These are phyloP conservation scores for Fusarium solani-melongenae DNA, from an alignment of 2,329 filamentous ascomycete genomes.

Conservation along the genomic window DNA sequence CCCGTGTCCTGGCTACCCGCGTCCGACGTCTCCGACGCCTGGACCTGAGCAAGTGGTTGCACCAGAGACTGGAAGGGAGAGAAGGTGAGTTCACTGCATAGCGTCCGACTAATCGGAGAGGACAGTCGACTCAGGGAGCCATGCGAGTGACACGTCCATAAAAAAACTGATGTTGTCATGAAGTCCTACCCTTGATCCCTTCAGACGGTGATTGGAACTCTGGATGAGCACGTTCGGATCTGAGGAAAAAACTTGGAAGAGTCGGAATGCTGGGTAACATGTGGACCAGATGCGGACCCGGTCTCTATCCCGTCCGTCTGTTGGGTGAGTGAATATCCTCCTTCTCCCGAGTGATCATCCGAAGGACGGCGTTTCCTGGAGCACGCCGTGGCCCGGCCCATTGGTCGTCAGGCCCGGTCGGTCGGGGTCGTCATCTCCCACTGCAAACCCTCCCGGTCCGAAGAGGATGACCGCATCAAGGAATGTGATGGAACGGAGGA, in stretches of 20 bases:
- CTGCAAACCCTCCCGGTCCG: background rate
- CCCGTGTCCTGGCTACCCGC: background rate
- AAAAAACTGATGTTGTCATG: background rate
- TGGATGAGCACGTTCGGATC: background rate
- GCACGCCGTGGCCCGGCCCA: slow-evolving; percentile 5
- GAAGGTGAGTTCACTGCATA: background rate
- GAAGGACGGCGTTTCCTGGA: slow-evolving; percentile 7
- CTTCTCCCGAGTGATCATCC: slow-evolving; percentile 12
- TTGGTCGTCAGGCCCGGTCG: slow-evolving; percentile 16
- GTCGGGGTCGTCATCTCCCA: slow-evolving; percentile 28
- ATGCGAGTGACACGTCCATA: background rate
- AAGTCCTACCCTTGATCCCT: background rate
- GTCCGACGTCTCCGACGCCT: slow-evolving; percentile 17
- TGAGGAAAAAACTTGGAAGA: slow-evolving; percentile 26
- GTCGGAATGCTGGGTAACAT: slow-evolving; percentile 6
- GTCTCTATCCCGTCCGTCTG: slow-evolving; percentile 2
- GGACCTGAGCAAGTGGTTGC: background rate
- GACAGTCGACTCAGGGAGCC: background rate
- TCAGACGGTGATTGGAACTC: background rate
- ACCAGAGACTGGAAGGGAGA: slow-evolving; percentile 1
- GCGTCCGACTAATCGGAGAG: background rate
- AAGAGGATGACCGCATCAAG: slow-evolving; percentile 7
- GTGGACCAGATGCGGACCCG: slow-evolving; percentile 27
- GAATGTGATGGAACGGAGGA: slow-evolving; percentile 28
- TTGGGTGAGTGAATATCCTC: slow-evolving; percentile 15